Evolutionary conservation across 2,329 filamentous ascomycete genomes (phyloP), one percentile per base, ranked within the genome.

Genomic region (Colletotrichum tanaceti): DNA sequence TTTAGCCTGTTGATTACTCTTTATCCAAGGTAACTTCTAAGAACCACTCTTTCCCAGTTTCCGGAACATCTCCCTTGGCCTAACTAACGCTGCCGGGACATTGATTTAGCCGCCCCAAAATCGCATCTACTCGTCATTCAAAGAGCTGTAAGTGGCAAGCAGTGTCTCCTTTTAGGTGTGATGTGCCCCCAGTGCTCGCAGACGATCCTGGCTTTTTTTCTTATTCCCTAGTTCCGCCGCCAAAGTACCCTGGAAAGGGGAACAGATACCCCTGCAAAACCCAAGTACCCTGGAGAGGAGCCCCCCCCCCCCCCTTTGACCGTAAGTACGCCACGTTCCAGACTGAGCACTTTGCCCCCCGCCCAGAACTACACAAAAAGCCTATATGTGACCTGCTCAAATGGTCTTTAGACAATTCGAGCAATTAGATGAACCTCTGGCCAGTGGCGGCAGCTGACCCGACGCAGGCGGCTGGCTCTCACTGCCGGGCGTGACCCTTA

Each of bases 1-100:
- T 68, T 68, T 68, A 68, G 61, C 65, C 65, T 16, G 49, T 44
- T 60, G 10, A 49, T n/a, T n/a, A n/a, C n/a, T n/a, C n/a, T n/a
- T n/a, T n/a, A n/a, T n/a, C n/a, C n/a, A n/a, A n/a, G n/a, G n/a
- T n/a, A n/a, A n/a, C n/a, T n/a, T n/a, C n/a, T n/a, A n/a, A n/a
- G n/a, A n/a, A n/a, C n/a, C n/a, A n/a, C 16, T 13, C 24, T 52
- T 59, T 35, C 38, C 55, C 43, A 57, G 61, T 38, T 65, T 50
- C 47, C 54, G 47, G 54, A 44, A 41, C 14, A 65, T 65, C 49
- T 49, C 32, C 47, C 47, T 55, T 60, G 62, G 24, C 41, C 38
- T 24, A 46, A 16, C 32, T 35, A 35, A 14, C 18, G 35, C 11
- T 68, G 54, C 55, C 62, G 55, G 24, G n/a, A 50, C 50, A 24